A percentile compares a stretch with the other conserved stretches of the same genome.
Conservation (phyloP, 257 asterid genomes). For the Gentiana straminea region DNA sequence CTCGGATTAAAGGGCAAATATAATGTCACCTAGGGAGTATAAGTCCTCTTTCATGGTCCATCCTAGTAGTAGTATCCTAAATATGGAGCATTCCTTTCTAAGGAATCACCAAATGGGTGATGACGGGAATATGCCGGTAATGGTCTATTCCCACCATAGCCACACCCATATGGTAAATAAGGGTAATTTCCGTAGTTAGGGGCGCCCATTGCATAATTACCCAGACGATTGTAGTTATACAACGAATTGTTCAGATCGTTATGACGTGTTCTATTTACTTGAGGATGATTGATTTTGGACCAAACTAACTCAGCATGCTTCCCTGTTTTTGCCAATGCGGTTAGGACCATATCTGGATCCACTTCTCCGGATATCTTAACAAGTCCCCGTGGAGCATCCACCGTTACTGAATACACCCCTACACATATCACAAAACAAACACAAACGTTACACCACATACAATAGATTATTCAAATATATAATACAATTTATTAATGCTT, state of each 20-base stretch:
- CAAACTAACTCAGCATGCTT: conserved; percentile 27
- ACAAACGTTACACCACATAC: no score
- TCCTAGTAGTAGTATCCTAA: no score
- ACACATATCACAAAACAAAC: background rate
- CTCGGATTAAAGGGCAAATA: no score
- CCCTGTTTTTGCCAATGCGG: conserved; percentile 28
- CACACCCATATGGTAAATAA: conserved; percentile 2
- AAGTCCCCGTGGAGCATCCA: conserved; percentile 20
- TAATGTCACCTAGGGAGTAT: no score
- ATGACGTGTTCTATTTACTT: background rate
- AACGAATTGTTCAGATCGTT: background rate
- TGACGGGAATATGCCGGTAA: background rate
- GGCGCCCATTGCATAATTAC: no score
- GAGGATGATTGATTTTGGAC: conserved; percentile 32
- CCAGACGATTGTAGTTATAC: no score
- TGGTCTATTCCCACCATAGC: background rate
- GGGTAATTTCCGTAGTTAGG: background rate
- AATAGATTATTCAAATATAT: no score
- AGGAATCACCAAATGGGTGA: background rate
- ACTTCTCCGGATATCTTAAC: conserved; percentile 29
- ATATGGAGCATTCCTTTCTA: background rate
- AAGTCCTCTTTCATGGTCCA: no score
- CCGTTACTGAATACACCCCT: conserved; percentile 29
- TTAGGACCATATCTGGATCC: conserved; percentile 28
- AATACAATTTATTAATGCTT: no score